These are phyloP conservation scores for Ophiostoma quercus DNA, from an alignment of 2,329 filamentous ascomycete genomes.

Conservation along the genomic window DNA sequence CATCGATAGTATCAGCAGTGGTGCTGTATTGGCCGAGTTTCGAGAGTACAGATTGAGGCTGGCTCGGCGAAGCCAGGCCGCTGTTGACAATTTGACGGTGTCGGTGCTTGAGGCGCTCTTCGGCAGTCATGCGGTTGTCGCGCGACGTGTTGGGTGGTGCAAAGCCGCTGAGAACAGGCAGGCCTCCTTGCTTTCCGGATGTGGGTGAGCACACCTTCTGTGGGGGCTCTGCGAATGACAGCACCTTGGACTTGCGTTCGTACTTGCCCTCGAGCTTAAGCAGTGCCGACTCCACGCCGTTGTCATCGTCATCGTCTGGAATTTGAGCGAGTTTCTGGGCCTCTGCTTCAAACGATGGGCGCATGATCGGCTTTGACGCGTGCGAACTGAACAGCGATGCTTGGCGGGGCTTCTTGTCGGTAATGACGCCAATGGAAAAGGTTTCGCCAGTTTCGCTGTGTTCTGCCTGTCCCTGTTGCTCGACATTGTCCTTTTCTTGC, in stretches of 20 bases:
- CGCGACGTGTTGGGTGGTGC: not conserved
- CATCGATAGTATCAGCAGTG: not conserved
- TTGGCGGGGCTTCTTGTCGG: conserved; percentile 43
- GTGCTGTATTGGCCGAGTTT: conserved; percentile 14
- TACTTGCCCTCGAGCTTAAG: conserved; percentile 88
- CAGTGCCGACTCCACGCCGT: conserved; percentile 86
- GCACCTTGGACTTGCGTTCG: conserved; percentile 47
- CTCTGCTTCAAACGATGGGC: conserved; percentile 79
- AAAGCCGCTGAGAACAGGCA: conserved; percentile 20
- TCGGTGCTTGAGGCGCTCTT: conserved; percentile 44
- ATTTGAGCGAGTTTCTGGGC: conserved; percentile 82
- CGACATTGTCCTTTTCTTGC: conserved; percentile 26
- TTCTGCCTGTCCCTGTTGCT: conserved; percentile 29
- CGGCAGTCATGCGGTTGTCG: conserved; percentile 30
- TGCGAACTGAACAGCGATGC: conserved; percentile 57
- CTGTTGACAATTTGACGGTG: conserved; percentile 42
- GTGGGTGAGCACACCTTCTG: not conserved
- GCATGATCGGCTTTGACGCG: conserved; percentile 58
- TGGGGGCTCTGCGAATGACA: conserved; percentile 34
- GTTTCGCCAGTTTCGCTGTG: conserved; percentile 27
- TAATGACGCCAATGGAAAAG: conserved; percentile 56
- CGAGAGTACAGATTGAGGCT: conserved; percentile 1
- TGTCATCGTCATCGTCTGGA: conserved; percentile 78
- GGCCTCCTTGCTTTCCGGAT: not conserved
- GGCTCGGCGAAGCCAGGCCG: conserved; percentile 20